Conservation (phyloP, 768 basidiomycete species). For the Mycena indigotica region DNA sequence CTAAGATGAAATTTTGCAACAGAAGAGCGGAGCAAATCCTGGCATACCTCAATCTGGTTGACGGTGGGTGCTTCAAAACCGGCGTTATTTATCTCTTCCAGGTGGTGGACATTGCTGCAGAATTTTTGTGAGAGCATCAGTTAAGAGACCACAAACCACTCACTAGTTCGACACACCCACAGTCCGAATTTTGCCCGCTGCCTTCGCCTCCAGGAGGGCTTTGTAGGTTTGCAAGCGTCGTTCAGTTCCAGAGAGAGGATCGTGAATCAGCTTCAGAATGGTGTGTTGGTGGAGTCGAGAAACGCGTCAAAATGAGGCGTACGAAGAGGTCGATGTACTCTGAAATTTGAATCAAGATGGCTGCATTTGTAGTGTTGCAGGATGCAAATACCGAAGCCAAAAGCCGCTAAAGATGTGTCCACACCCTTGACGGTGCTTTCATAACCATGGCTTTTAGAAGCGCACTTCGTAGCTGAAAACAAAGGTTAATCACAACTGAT, state of each 20-base stretch:
- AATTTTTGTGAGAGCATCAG: neutral
- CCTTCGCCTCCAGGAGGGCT: slow-evolving; percentile 64
- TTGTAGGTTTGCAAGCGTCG: slow-evolving; percentile 71
- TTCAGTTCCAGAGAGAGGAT: slow-evolving; percentile 63
- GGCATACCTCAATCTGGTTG: slow-evolving; percentile 76
- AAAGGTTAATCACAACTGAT: neutral
- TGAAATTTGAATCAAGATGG: slow-evolving; percentile 23
- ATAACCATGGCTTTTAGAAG: slow-evolving; percentile 61
- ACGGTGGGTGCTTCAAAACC: slow-evolving; percentile 69
- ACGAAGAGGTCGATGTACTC: slow-evolving; percentile 70
- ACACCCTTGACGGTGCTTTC: slow-evolving; percentile 60
- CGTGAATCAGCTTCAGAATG: slow-evolving; percentile 58
- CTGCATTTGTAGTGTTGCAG: neutral
- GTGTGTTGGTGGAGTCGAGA: neutral
- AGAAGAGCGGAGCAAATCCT: neutral
- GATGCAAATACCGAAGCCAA: slow-evolving; percentile 53
- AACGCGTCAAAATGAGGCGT: neutral
- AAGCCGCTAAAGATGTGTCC: slow-evolving; percentile 58
- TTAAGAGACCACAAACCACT: slow-evolving; percentile 26
- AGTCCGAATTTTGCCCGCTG: slow-evolving; percentile 64
- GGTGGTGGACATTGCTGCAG: slow-evolving; percentile 65
- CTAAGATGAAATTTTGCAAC: slow-evolving; percentile 39
- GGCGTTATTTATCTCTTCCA: slow-evolving; percentile 69
- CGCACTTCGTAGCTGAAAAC: slow-evolving; percentile 64
- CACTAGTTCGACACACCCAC: slow-evolving; percentile 89